Evolutionary conservation across 371 early-diverging fungal genomes (phyloP).

Genomic region (Synchytrium microbalum): DNA sequence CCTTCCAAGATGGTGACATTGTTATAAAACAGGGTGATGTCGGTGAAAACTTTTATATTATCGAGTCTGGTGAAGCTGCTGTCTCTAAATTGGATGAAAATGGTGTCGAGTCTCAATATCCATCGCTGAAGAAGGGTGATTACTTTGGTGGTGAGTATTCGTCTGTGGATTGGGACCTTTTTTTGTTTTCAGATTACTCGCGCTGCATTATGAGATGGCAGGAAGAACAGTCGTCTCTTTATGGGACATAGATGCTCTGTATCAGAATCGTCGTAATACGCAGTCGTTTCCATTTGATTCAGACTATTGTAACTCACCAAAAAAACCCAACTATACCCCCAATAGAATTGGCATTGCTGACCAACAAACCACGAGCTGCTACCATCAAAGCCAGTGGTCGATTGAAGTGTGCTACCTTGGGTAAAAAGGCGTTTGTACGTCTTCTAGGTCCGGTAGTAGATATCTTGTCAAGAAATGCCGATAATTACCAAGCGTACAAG

Average conservation of each 20-base stretch:
- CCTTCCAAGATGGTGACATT: slow-evolving; percentile 68
- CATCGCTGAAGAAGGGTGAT: slow-evolving; percentile 72
- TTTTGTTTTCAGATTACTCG: slow-evolving; percentile 4
- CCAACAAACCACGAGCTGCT: slow-evolving; percentile 85
- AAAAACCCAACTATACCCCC: not conserved
- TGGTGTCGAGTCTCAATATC: slow-evolving; percentile 60
- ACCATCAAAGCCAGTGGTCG: slow-evolving; percentile 82
- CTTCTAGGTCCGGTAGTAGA: slow-evolving; percentile 89
- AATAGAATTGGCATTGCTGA: slow-evolving; percentile 80
- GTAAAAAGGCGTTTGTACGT: slow-evolving; percentile 86
- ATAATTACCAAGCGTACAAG: slow-evolving; percentile 58
- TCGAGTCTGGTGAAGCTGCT: slow-evolving; percentile 82
- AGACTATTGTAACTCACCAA: not conserved
- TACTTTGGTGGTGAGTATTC: slow-evolving; percentile 84
- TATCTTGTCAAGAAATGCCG: slow-evolving; percentile 83
- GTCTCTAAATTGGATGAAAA: slow-evolving; percentile 69
- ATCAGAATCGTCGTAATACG: too few species aligned
- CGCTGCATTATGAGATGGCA: slow-evolving; percentile 2
- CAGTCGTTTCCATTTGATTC: not conserved
- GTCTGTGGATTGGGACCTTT: not conserved
- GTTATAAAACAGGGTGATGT: slow-evolving; percentile 83
- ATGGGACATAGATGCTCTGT: too few species aligned
- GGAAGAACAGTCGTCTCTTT: too few species aligned
- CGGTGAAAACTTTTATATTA: slow-evolving; percentile 58
- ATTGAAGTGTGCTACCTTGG: slow-evolving; percentile 85